Base-by-base conservation (phyloP, 2,329 filamentous ascomycete genomes). In the Claviceps africana region DNA sequence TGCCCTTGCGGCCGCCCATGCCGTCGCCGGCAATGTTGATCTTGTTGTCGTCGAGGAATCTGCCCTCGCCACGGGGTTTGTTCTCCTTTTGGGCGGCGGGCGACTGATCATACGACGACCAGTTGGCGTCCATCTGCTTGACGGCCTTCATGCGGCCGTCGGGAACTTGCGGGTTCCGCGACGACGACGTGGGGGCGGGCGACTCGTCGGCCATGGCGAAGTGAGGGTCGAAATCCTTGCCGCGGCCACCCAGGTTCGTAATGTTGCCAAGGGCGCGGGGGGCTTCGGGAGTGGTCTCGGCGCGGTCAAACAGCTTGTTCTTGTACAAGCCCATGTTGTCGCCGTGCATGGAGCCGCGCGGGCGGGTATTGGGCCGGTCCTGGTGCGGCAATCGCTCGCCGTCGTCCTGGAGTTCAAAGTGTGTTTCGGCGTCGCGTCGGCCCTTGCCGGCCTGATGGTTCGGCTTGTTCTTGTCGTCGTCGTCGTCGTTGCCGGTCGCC, bases 391-490 rank as follows among this genome's bases (percentile, higher is more conserved):
- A 70, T 48, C 79, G 78, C 35, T 77, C 77, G 48, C 79, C 82
- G 52, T 90, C 83, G 63, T 97, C 90, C 51, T 79, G 74, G 61
- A 96, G 78, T 55, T 93, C 82, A 63, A 95, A 96, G 67, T 97
- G 88, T 1, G 82, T 71, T 63, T 90, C 82, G 19, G 85, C 83
- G 60, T 94, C 87, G 43, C 82, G 86, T 54, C 91, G 86, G 39
- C 85, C 76, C 64, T 85, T 85, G 60, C 76, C 71, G 39, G 79
- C 74, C 35, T 78, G 73, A 15, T 79, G 72, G 57, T 74, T 73
- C 8, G 82, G 79, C 9, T 79, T 82, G 39, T 78, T 74, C 39
- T 68, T 66, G 45, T 78, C 35, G 21, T 43, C 39, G 51, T 78
- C 74, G 39, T 68, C 66, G 45, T 78, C 42, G n/a, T 35, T 42